Evolutionary conservation across 768 basidiomycete species (phyloP).

Genomic region (Tricholoma saponaceum): DNA sequence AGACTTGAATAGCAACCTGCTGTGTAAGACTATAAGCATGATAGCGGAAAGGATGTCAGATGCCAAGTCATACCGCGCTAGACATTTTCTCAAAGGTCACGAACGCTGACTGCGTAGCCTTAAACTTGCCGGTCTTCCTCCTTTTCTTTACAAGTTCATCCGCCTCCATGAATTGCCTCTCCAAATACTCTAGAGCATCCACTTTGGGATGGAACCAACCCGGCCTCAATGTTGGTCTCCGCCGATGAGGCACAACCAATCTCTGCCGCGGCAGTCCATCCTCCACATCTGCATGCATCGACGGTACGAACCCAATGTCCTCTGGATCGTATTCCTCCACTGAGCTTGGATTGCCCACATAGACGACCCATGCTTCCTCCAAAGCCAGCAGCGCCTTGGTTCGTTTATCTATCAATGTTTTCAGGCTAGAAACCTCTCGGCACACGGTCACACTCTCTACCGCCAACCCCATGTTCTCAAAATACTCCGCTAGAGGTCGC

Average conservation of each 20-base stretch:
- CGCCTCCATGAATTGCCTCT: conserved; percentile 70
- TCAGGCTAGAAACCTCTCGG: conserved; percentile 74
- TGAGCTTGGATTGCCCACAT: conserved; percentile 91
- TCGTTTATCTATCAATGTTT: conserved; percentile 68
- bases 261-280: conserved; percentile 48
- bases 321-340: conserved; percentile 81
- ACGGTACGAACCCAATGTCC: conserved; percentile 40
- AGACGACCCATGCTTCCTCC: conserved; percentile 84
- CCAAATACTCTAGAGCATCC: conserved; percentile 88
- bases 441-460: conserved; percentile 94
- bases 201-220: conserved; percentile 74
- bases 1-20: conserved; percentile 88
- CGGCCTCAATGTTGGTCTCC: conserved; percentile 72
- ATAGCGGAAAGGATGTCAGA: neutral
- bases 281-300: conserved; percentile 49
- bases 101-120: conserved; percentile 82
- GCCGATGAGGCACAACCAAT: conserved; percentile 70
- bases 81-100: conserved; percentile 97
- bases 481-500: conserved; percentile 85
- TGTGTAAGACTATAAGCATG: conserved; percentile 19
- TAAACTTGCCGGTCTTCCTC: conserved; percentile 69
- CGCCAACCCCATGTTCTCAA: conserved; percentile 79
- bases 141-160: conserved; percentile 81
- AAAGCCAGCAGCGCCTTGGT: conserved; percentile 77
- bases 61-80: conserved; percentile 60